Conservation (phyloP, 2,329 filamentous ascomycete species). For the Exophiala alcalophila region DNA sequence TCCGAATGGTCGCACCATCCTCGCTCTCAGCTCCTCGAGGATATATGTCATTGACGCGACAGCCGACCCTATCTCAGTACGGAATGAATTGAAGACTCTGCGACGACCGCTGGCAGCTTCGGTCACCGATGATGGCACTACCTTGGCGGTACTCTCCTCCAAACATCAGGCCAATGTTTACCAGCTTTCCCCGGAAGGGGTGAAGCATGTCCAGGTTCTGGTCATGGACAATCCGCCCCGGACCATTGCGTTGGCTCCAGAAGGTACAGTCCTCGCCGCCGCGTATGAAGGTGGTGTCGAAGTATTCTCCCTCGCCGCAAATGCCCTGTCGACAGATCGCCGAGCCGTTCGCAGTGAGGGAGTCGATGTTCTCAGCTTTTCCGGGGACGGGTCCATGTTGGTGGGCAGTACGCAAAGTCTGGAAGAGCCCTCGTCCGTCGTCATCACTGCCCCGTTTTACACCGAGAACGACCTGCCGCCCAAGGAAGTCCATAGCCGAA, state of each 20-base stretch:
- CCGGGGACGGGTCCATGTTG: constrained; percentile 72
- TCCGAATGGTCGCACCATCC: constrained; percentile 67
- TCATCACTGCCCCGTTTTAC: constrained; percentile 76
- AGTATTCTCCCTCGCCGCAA: constrained; percentile 69
- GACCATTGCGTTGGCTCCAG: constrained; percentile 76
- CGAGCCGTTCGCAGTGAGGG: constrained; percentile 75
- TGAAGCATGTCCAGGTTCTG: constrained; percentile 69
- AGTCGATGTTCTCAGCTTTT: constrained; percentile 72
- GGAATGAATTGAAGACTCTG: constrained; percentile 75
- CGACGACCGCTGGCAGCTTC: constrained; percentile 73
- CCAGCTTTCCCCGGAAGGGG: constrained; percentile 62
- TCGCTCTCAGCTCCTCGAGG: constrained; percentile 81
- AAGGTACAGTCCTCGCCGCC: constrained; percentile 75
- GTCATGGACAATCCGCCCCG: constrained; percentile 74
- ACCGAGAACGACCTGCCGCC: constrained; percentile 51
- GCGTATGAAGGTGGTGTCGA: constrained; percentile 89
- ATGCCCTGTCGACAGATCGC: constrained; percentile 62
- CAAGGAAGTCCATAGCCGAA: constrained; percentile 63
- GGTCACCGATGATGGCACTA: constrained; percentile 71
- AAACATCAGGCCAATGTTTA: constrained; percentile 88
- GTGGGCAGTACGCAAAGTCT: constrained; percentile 69
- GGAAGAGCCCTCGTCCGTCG: constrained; percentile 66
- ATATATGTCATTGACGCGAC: constrained; percentile 74
- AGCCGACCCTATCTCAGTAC: constrained; percentile 59
- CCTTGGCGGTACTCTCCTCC: constrained; percentile 75